Evolutionary conservation across 2,329 filamentous ascomycete species (phyloP), one percentile per base, ranked within the genome.

Genomic region (Cladophialophora psammophila): DNA sequence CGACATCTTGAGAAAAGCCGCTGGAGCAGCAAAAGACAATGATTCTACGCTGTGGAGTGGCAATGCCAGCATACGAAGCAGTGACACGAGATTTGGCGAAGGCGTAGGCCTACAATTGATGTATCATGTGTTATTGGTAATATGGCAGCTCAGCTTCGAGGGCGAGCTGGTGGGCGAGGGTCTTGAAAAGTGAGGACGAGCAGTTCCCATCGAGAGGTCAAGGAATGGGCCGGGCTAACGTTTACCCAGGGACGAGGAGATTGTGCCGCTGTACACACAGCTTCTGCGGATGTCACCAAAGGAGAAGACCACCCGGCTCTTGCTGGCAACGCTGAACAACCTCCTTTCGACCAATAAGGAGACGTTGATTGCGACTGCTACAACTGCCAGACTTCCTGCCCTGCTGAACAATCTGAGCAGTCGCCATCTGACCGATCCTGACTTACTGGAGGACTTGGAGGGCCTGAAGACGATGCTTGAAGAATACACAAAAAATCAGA

Each of bases 71-170:
- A 85, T 86, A 69, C 90, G 88, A 60, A 86, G 87, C 64, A 88
- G 91, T 35, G 90, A 93, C 68, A 80, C 81, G 60, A 82, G 85
- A 48, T 80, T 89, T 53, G 80, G 82, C 65, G 93, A 93, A 57
- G 93, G 93, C 8, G 92, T 99, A 67, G 93, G 93, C 1, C 83
- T 99, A 48, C 95, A 99, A 78, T 86, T 98, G 48, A 86, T 99
- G 48, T 99, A 99, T 78, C 93, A 97, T 75, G 91, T 97, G 15
- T 86, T 99, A 26, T 85, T 99, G 59, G 94, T 96, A 12, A 83
- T 99, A 66, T 99, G 95, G 95, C 94, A 98, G 82, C 84, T 99
- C 72, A 97, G 93, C 76, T 99, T 99, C 72, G 95, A 98, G 77
- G 87, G 85, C 35, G 79, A 83, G 65, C 78, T 88, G 12, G 84